phyloP scores from a whole-genome alignment of 805 yeast genomes.

The Tetrapisispora arboricola region DNA sequence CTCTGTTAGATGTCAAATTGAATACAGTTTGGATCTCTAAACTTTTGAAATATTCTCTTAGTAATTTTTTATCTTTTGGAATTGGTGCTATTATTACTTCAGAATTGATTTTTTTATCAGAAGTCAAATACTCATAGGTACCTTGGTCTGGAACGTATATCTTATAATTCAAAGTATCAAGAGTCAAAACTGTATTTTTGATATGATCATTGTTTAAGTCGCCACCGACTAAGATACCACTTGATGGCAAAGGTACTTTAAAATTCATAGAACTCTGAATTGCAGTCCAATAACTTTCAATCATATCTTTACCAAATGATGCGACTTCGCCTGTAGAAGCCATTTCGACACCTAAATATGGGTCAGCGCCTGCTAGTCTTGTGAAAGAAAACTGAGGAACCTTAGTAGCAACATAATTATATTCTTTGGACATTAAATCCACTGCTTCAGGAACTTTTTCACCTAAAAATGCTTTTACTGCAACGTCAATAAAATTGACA shows the following conservation, averaged over 20 bases:
- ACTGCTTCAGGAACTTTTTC: constrained; percentile 65
- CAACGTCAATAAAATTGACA: constrained; percentile 86
- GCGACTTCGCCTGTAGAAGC: constrained; percentile 99
- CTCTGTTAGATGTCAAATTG: constrained; percentile 86
- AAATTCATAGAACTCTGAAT: constrained; percentile 96
- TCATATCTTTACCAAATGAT: constrained; percentile 75
- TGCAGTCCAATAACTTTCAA: constrained; percentile 96
- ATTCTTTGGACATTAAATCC: constrained; percentile 66
- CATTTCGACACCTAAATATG: constrained; percentile 98
- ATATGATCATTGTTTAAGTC: constrained; percentile 49
- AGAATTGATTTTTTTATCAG: constrained; percentile 28
- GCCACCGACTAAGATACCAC: constrained; percentile 90
- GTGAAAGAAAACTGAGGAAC: constrained; percentile 99
- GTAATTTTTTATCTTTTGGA: constrained; percentile 84
- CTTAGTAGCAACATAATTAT: constrained; percentile 87
- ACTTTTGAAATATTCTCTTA: constrained; percentile 86
- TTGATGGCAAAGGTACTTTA: constrained; percentile 83
- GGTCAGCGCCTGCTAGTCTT: constrained; percentile 98
- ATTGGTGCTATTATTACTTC: constrained; percentile 61
- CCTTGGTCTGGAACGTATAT: constrained; percentile 65
- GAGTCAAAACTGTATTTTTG: constrained; percentile 59
- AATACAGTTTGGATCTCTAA: constrained; percentile 79
- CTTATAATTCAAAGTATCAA: constrained; percentile 64
- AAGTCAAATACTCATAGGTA: constrained; percentile 59
- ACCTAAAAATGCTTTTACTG: constrained; percentile 76